Conservation (phyloP, 140 eudicot species). For the Oenanthe javanica region DNA sequence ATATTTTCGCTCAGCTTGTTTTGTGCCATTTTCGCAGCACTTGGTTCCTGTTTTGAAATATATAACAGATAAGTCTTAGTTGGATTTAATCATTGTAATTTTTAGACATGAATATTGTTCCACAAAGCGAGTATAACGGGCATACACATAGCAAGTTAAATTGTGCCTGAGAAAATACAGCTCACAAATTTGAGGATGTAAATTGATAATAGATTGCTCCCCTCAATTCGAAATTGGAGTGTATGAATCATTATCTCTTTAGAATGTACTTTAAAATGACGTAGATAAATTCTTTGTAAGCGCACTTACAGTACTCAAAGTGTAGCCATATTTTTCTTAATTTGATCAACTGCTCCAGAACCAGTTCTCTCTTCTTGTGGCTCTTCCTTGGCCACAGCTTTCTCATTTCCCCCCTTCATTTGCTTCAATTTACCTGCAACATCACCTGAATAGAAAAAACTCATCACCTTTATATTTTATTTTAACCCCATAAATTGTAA, state of each 20-base stretch:
- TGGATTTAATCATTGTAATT: neutral
- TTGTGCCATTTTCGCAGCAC: conserved; percentile 64
- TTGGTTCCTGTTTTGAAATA: conserved; percentile 55
- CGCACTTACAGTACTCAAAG: conserved; percentile 53
- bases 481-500: neutral
- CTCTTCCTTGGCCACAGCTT: conserved; percentile 51
- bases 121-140: too few relatives aligned
- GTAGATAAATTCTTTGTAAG: conserved; percentile 2
- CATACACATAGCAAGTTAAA: neutral
- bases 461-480: neutral
- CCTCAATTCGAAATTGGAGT: neutral
- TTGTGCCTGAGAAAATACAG: neutral
- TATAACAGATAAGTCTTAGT: neutral
- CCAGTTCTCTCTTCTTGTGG: conserved; percentile 56
- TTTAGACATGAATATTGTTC: neutral
- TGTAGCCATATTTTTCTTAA: conserved; percentile 92
- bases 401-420: conserved; percentile 64
- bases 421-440: conserved; percentile 76
- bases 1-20: conserved; percentile 71
- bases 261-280: neutral
- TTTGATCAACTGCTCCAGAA: conserved; percentile 70
- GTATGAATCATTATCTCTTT: neutral
- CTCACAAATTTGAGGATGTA: neutral
- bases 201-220: neutral
- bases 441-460: conserved; percentile 51